Percentiles rank a stretch among this genome's conserved stretches.
phyloP scores from a whole-genome alignment of 768 basidiomycete species.

The Mycena vitilis region DNA sequence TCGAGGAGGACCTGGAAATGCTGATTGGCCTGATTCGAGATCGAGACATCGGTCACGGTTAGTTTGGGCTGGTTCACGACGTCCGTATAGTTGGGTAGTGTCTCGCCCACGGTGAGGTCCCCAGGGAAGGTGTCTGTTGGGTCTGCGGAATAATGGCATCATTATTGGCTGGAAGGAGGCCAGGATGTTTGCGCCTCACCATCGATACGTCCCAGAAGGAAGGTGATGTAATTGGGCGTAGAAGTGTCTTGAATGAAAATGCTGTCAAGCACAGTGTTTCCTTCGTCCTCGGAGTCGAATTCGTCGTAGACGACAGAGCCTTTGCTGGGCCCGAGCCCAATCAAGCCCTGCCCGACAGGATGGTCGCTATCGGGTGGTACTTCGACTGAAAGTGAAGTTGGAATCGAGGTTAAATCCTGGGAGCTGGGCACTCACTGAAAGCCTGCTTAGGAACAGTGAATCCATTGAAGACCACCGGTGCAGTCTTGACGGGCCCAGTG shows the following conservation, averaged over 20 bases:
- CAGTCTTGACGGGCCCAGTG: conserved; percentile 67
- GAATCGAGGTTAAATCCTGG: not conserved
- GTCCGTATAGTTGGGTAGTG: conserved; percentile 70
- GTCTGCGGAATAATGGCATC: conserved; percentile 43
- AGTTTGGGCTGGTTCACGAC: conserved; percentile 73
- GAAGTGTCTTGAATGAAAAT: conserved; percentile 72
- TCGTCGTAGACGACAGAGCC: conserved; percentile 74
- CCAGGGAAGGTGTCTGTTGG: conserved; percentile 65
- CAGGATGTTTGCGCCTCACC: conserved; percentile 32
- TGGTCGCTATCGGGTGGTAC: conserved; percentile 71
- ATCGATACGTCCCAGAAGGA: conserved; percentile 69
- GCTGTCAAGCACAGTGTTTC: conserved; percentile 70
- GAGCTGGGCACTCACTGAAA: conserved; percentile 59
- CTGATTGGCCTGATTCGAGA: conserved; percentile 59
- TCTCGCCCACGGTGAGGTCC: conserved; percentile 76
- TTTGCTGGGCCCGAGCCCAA: conserved; percentile 83
- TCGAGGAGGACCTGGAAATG: conserved; percentile 86
- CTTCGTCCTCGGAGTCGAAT: conserved; percentile 55
- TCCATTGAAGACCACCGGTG: conserved; percentile 64
- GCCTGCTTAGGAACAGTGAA: conserved; percentile 73
- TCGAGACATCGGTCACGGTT: conserved; percentile 67
- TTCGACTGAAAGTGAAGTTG: conserved; percentile 13
- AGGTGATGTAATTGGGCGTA: conserved; percentile 72
- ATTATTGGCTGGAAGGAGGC: not conserved
- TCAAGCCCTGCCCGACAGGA: conserved; percentile 76